Conservation (phyloP, 805 yeast species). For the Ogataea kodamae region DNA sequence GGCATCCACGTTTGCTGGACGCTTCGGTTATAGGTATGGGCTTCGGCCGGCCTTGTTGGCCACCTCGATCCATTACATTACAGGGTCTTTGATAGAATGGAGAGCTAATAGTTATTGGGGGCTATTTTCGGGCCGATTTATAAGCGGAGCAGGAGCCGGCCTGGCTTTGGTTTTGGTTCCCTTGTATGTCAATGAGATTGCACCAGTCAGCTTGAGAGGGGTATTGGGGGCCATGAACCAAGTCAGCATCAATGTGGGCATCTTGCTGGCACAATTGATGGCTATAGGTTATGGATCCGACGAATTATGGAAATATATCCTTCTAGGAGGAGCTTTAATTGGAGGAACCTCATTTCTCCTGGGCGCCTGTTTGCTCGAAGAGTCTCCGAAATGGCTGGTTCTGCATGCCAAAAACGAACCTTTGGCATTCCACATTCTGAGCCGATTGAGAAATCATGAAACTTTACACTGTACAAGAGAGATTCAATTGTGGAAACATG, state of each 20-base stretch:
- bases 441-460: conserved; percentile 37
- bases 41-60: conserved; percentile 50
- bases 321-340: conserved; percentile 57
- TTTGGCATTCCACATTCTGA: conserved; percentile 24
- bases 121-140: conserved; percentile 64
- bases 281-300: conserved; percentile 68
- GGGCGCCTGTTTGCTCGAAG: conserved; percentile 47
- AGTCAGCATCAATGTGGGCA: conserved; percentile 81
- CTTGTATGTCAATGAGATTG: conserved; percentile 71
- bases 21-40: conserved; percentile 63
- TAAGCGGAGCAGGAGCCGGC: conserved; percentile 87
- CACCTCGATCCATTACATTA: conserved; percentile 47
- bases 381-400: conserved; percentile 81
- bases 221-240: conserved; percentile 87
- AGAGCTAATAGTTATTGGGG: conserved; percentile 39
- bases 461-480: conserved; percentile 19
- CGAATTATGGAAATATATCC: conserved; percentile 67
- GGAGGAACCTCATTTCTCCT: conserved; percentile 48
- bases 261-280: conserved; percentile 69
- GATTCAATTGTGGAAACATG: conserved; percentile 31
- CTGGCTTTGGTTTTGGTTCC: conserved; percentile 83
- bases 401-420: conserved; percentile 40
- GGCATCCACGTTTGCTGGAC: conserved; percentile 69
- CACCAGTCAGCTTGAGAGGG: conserved; percentile 70
- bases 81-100: conserved; percentile 65